phyloP scores from a whole-genome alignment of 768 basidiomycete genomes.

The Fistulinella prunicolor region DNA sequence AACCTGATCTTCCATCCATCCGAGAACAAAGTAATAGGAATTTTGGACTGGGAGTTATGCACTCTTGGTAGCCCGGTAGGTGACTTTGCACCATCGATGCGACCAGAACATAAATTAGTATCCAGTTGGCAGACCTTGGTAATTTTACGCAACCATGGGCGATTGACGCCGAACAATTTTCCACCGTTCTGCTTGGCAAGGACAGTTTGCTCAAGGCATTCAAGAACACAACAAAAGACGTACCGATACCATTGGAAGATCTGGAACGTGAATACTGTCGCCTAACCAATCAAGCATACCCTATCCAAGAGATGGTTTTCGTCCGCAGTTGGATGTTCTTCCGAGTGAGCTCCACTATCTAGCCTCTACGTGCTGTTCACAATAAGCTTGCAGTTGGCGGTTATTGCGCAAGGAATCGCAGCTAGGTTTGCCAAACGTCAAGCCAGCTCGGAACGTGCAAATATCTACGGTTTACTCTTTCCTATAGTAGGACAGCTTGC shows the following conservation, averaged over 20 bases:
- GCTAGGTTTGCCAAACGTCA: constrained; percentile 83
- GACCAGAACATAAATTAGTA: background rate
- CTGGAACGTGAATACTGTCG: constrained; percentile 82
- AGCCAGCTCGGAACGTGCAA: constrained; percentile 82
- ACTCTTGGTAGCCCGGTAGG: constrained; percentile 88
- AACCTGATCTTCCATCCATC: constrained; percentile 94
- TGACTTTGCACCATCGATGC: constrained; percentile 4
- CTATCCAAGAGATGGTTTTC: constrained; percentile 75
- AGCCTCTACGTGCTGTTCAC: background rate
- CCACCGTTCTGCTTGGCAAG: constrained; percentile 20
- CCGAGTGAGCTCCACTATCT: constrained; percentile 45
- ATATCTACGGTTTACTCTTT: constrained; percentile 43
- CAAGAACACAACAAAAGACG: constrained; percentile 55
- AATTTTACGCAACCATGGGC: constrained; percentile 89
- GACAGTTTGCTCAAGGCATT: constrained; percentile 48
- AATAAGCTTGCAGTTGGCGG: constrained; percentile 48
- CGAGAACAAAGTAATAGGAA: constrained; percentile 89
- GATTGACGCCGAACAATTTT: constrained; percentile 44
- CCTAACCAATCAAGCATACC: constrained; percentile 62
- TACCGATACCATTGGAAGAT: constrained; percentile 64
- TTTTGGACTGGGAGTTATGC: constrained; percentile 97
- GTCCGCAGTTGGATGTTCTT: constrained; percentile 86
- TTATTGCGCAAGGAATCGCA: constrained; percentile 89
- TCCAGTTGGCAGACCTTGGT: constrained; percentile 79
- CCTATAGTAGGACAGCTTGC: constrained; percentile 65